phyloP scores from a whole-genome alignment of 306 rosid species.

The Vicia villosa region DNA sequence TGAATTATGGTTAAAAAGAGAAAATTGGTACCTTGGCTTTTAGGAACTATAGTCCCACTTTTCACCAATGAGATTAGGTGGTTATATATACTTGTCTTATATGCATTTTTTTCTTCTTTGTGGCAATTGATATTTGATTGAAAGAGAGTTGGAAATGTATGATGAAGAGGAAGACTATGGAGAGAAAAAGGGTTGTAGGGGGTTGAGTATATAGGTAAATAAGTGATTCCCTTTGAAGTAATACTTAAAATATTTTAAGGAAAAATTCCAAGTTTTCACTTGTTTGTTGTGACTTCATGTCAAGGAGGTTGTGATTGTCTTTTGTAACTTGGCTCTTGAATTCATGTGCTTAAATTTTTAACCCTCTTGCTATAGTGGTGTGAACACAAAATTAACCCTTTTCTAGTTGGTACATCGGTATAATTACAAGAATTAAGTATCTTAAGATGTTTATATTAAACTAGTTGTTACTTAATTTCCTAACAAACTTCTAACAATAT shows the following conservation, averaged over 20 bases:
- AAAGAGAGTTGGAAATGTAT: constrained; percentile 32
- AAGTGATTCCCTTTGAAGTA: constrained; percentile 60
- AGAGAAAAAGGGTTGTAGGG: constrained; percentile 21
- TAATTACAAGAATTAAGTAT: constrained; percentile 5
- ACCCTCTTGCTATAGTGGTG: not conserved
- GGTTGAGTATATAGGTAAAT: constrained; percentile 29
- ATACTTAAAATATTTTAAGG: constrained; percentile 40
- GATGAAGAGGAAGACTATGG: constrained; percentile 31
- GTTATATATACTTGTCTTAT: constrained; percentile 30
- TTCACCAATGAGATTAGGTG: not conserved
- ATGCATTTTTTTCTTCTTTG: constrained; percentile 12
- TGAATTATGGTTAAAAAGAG: constrained; percentile 18
- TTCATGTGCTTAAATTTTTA: constrained; percentile 39
- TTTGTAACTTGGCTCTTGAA: constrained; percentile 18
- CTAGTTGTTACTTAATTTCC: constrained; percentile 11
- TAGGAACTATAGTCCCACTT: not conserved
- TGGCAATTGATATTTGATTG: constrained; percentile 27
- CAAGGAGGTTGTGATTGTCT: constrained; percentile 39
- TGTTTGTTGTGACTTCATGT: constrained; percentile 58
- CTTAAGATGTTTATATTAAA: constrained; percentile 30
- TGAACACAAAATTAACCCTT: constrained; percentile 32
- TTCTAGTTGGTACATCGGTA: constrained; percentile 33
- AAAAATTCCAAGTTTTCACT: constrained; percentile 27
- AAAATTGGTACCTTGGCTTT: constrained; percentile 36
- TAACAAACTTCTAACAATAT: constrained; percentile 32